Conservation (phyloP, 768 basidiomycete species). For the Collybia sp. region DNA sequence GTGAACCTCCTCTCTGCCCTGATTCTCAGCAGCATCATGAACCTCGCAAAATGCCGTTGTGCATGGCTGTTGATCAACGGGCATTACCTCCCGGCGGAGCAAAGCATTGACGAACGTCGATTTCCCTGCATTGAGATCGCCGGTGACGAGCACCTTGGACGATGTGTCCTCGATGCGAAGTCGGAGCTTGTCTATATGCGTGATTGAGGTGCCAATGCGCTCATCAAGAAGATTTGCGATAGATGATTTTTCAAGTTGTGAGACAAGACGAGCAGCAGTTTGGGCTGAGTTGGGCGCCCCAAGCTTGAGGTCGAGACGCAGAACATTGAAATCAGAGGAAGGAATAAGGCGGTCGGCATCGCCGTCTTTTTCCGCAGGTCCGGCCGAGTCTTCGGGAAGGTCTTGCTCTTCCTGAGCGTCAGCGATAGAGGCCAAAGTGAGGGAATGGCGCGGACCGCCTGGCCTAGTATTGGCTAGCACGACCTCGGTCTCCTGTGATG, state of each 20-base stretch:
- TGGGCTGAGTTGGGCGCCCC: conserved; percentile 67
- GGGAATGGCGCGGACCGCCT: conserved; percentile 47
- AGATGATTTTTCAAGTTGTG: conserved; percentile 88
- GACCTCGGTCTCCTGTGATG: conserved; percentile 61
- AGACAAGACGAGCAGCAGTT: conserved; percentile 70
- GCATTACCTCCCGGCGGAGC: conserved; percentile 87
- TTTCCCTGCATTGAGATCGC: conserved; percentile 97
- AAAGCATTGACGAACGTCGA: conserved; percentile 97
- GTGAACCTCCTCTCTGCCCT: conserved; percentile 81
- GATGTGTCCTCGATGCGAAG: conserved; percentile 86
- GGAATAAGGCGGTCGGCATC: conserved; percentile 32
- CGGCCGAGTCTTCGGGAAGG: too few relatives aligned
- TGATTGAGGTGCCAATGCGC: conserved; percentile 66
- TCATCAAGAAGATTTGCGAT: conserved; percentile 91
- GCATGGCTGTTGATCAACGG: conserved; percentile 96
- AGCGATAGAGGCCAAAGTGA: conserved; percentile 51
- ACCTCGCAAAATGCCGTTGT: conserved; percentile 98
- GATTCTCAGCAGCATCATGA: conserved; percentile 81
- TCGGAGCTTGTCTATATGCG: conserved; percentile 81
- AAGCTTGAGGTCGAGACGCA: conserved; percentile 90
- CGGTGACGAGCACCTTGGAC: conserved; percentile 95
- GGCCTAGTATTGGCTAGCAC: conserved; percentile 42
- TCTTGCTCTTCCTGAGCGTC: conserved; percentile 40
- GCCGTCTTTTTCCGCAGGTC: conserved; percentile 23
- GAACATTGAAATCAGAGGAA: conserved; percentile 73